phyloP scores from a whole-genome alignment of 805 yeast genomes.

The Torulaspora quercuum region DNA sequence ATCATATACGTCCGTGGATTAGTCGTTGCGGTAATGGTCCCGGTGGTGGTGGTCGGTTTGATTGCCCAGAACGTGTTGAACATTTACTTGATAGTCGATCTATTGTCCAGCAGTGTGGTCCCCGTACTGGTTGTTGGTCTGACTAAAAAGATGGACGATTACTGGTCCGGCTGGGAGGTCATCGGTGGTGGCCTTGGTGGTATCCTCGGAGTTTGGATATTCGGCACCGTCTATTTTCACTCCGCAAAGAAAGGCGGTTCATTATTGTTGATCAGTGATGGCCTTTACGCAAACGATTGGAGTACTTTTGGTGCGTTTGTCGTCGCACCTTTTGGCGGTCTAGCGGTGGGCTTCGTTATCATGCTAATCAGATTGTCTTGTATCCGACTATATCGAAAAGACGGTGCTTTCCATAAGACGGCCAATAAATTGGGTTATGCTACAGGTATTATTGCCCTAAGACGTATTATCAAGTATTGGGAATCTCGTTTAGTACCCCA shows the following conservation, averaged over 20 bases:
- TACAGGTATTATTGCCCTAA: slow-evolving; percentile 13
- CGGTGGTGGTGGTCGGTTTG: slow-evolving; percentile 79
- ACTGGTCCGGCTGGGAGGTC: slow-evolving; percentile 73
- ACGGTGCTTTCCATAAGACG: slow-evolving; percentile 8
- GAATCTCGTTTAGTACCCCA: slow-evolving; percentile 4
- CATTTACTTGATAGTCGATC: slow-evolving; percentile 86
- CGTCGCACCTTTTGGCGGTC: slow-evolving; percentile 80
- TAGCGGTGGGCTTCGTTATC: slow-evolving; percentile 52
- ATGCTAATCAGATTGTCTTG: slow-evolving; percentile 47
- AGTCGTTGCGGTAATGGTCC: slow-evolving; percentile 77
- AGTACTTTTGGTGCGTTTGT: slow-evolving; percentile 93
- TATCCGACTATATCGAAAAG: slow-evolving; percentile 20
- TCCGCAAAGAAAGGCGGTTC: slow-evolving; percentile 73
- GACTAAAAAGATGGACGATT: slow-evolving; percentile 55
- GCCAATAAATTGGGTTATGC: slow-evolving; percentile 10
- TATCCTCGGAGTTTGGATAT: slow-evolving; percentile 70
- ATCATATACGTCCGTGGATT: slow-evolving; percentile 63
- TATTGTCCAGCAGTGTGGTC: slow-evolving; percentile 80
- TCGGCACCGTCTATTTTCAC: slow-evolving; percentile 76
- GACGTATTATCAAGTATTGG: slow-evolving; percentile 3
- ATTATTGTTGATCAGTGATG: slow-evolving; percentile 70
- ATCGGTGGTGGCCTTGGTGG: slow-evolving; percentile 84
- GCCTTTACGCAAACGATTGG: slow-evolving; percentile 83
- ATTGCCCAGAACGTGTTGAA: slow-evolving; percentile 80
- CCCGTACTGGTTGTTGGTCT: slow-evolving; percentile 83